These are phyloP conservation scores for Dunaliella sp. DNA, from an alignment of 139 green algal genomes.

Conservation along the genomic window DNA sequence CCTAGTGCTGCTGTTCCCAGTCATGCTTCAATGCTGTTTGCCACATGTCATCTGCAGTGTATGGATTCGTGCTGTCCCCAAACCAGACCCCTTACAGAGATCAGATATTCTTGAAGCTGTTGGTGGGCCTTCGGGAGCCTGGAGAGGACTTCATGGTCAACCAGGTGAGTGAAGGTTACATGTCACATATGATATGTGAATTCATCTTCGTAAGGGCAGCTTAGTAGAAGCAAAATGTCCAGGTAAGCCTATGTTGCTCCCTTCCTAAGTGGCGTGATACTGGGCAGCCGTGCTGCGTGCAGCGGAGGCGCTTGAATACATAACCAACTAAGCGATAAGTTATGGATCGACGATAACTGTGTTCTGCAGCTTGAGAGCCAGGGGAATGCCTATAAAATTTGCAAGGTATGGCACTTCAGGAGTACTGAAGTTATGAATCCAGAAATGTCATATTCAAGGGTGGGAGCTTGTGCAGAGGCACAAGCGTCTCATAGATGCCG, in stretches of 20 bases:
- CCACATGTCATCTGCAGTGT: conserved; percentile 45
- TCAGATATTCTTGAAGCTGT: conserved; percentile 64
- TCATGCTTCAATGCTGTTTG: not conserved
- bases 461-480: no score
- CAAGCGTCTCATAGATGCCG: no score
- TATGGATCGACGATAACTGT: not conserved
- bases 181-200: no score
- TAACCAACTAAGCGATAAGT: not conserved
- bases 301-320: not conserved
- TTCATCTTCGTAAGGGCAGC: no score
- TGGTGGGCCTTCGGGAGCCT: conserved; percentile 41
- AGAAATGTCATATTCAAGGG: no score
- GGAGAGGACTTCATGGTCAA: conserved; percentile 45
- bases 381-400: no score
- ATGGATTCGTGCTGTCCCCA: conserved; percentile 66
- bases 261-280: conserved; percentile 26
- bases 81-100: conserved; percentile 81
- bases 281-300: conserved; percentile 12
- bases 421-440: no score
- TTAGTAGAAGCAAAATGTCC: no score
- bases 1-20: not conserved
- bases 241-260: no score
- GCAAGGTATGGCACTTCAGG: no score
- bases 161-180: no score
- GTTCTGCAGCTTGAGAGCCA: no score